Evolutionary conservation across 1,139 yeast species (phyloP), one percentile per base, ranked within the genome.

Genomic region (Candida sp.): DNA sequence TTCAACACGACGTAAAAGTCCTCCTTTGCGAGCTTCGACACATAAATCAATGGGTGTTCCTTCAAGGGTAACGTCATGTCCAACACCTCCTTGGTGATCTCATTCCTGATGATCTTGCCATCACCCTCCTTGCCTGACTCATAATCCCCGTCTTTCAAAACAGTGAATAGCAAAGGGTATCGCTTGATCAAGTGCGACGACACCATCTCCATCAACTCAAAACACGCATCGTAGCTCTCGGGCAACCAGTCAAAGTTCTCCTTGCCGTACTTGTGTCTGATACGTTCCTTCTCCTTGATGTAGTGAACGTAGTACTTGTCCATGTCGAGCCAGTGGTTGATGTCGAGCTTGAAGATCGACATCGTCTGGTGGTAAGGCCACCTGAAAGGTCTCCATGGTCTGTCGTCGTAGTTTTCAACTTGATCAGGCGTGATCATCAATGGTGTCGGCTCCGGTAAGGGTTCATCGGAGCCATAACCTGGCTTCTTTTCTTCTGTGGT

Each of bases 351-450:
- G 71, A 78, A 86, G 48, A 86, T 85, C 11, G 88, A 81, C 93
- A 87, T 87, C 1, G 92, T 87, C 67, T 87, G 93, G 63, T 86
- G 91, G 62, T 86, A 86, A 25, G 92, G 92, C 87, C 89, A 85
- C 61, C 92, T 73, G 68, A 87, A 87, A 3, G 92, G 91, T 66
- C 93, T 75, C 92, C 93, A 87, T 11, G 92, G 91, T 64, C 92
- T 76, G 60, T 85, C 92, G 57, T 86, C 90, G 61, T 85, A 85
- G 26, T 75, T 78, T 54, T 73, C 69, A 11, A 86, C 89, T 58
- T 84, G 84, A 39, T 86, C 90, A 1, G 90, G 89, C 0, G 89
- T 85, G 45, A 87, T 78, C 69, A 73, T 72, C 42, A 86, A 69
- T 2, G 91, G 90, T 0, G 84, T 78, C 26, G 89, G 88, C 44